Base-by-base conservation (phyloP, 2,329 filamentous ascomycete genomes). In the Pseudogymnoascus sp. region DNA sequence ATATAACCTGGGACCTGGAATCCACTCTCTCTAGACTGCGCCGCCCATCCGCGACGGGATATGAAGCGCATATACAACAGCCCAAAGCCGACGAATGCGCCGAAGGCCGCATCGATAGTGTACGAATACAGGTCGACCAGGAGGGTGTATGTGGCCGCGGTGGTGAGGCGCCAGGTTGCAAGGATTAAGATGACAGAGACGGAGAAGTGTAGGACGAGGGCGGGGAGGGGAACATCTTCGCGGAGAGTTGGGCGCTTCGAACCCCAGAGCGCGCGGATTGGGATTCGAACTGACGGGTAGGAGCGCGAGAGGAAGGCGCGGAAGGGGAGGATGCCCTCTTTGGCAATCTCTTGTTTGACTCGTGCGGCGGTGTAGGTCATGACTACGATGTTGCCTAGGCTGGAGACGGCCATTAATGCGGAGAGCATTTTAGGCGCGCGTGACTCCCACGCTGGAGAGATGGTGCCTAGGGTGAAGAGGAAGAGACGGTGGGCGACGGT, bases 321-420 rank as follows among this genome's bases (percentile, higher is more conserved):
- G 60, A 71, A 80, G 0, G 80, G 80, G 2, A 83, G 70, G 59
- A 83, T 76, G 0, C 81, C 81, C 67, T 83, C 79, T 66, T 84
- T 83, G 6, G 82, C 82, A 43, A 85, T 82, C 66, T 85, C 82
- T 66, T 84, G 82, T 67, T 84, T 83, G 15, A 84, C 77, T 63
- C 80, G 74, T 2, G 80, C 76, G 6, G 79, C 77, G 0, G 80
- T 81, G 64, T 81, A 85, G 0, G 81, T 84, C 71, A 80, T 81
- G 18, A 80, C 78, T 11, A 83, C 74, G 41, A 85, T 78, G 66
- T 84, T 83, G 0, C 82, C 81, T 57, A 84, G 74, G 22, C 76
- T 79, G 2, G 78, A 81, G 25, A 84, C 70, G 3, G 82, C 80
- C 6, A 82, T 73, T 41, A 84, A 76, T 0, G 74, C 77, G 12